Evolutionary conservation across 441 rosid species (phyloP), one percentile per base, ranked within the genome.

Genomic region (Pelargonium citronellum): DNA sequence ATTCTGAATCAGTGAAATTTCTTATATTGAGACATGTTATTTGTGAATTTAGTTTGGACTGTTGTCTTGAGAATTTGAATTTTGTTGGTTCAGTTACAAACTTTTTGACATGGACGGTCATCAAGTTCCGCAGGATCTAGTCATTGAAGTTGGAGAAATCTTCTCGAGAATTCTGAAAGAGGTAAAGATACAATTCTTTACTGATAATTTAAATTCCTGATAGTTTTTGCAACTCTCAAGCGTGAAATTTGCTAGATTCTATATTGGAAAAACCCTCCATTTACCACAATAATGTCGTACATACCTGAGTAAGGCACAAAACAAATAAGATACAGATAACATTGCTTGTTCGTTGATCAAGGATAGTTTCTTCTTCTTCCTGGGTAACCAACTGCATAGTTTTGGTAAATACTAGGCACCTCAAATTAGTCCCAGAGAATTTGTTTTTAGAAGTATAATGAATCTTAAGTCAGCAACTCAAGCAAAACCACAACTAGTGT

Each of bases 111-210:
- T 67, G 82, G 83, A 80, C 8, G 97, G 97, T 64, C 67, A 66
- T 70, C 86, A 89, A 77, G 77, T 91, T 76, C 87, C 90, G 30
- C 86, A 83, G 15, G 73, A 84, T 67, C 74, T 87, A 77, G 97
- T 89, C 67, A 77, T 81, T 65, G 82, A 83, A 83, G 89, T 91
- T 67, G 97, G 92, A 76, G 97, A 87, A 34, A 76, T 75, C 34
- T 89, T 91, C 72, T 85, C 89, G 88, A 84, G 77, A 81, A 91
- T 91, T 74, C 90, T 91, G 68, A 72, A 84, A 71, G 88, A 89
- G 93, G 97, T 91, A 22, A 22, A 22, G 24, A 22, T 22, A 22
- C 24, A 22, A 22, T 22, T 1, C 24, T n/a, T n/a, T n/a, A n/a
- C n/a, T n/a, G n/a, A n/a, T n/a, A n/a, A n/a, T n/a, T 63, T 24